These are phyloP conservation scores for Xylariaceae sp. DNA, from an alignment of 2,329 filamentous ascomycete genomes.

Conservation along the genomic window DNA sequence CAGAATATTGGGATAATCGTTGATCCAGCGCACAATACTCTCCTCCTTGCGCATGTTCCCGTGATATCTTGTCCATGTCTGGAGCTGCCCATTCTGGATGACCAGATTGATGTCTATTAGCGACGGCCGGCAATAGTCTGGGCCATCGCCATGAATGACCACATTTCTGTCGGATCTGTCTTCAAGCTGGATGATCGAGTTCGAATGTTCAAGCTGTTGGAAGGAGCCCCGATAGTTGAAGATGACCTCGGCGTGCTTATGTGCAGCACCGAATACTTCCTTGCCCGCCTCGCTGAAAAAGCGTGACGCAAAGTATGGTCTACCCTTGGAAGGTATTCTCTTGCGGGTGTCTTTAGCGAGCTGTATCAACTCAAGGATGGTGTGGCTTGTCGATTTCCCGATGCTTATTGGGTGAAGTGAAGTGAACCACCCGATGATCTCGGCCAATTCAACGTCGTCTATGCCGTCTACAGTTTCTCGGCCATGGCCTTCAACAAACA, in stretches of 20 bases:
- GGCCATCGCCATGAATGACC: slow-evolving; percentile 1
- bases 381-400: too few relatives aligned
- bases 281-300: slow-evolving; percentile 30
- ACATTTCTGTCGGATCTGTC: slow-evolving; percentile 1
- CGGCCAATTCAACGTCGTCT: slow-evolving; percentile 10
- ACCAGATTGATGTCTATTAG: slow-evolving; percentile 5
- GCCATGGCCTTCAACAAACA: slow-evolving; percentile 17
- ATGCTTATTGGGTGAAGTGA: slow-evolving; percentile 34
- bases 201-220: slow-evolving; percentile 15
- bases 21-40: neutral
- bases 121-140: slow-evolving; percentile 10
- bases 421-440: slow-evolving; percentile 18
- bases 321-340: too few relatives aligned
- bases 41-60: neutral
- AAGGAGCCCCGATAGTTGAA: slow-evolving; percentile 19
- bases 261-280: slow-evolving; percentile 13
- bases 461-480: slow-evolving; percentile 7
- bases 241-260: slow-evolving; percentile 37
- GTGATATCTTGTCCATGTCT: neutral
- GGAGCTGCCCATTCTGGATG: neutral
- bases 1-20: neutral
- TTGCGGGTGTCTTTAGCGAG: too few relatives aligned
- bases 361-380: too few relatives aligned
- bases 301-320: slow-evolving; percentile 40
- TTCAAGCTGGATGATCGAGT: slow-evolving; percentile 4